Conservation (phyloP, 2,329 filamentous ascomycete species). For the Orbilia quercus region DNA sequence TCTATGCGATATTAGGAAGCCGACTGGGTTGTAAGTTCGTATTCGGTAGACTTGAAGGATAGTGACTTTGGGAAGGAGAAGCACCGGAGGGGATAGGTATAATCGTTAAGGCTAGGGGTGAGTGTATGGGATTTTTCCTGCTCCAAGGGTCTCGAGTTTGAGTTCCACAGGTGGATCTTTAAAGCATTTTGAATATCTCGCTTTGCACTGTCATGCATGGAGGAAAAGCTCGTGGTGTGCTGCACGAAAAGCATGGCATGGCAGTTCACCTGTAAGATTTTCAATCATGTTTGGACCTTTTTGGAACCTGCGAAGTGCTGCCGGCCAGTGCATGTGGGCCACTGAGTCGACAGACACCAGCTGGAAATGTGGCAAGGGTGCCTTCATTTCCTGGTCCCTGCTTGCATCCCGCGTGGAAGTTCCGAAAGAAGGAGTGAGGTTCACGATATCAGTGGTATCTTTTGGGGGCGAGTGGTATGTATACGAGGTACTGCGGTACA, state of each 20-base stretch:
- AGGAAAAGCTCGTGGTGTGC: conserved; percentile 8
- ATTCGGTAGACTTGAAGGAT: conserved; percentile 23
- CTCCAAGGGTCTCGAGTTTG: conserved; percentile 24
- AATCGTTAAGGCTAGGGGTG: no score
- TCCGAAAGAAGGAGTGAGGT: conserved; percentile 48
- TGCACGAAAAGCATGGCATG: conserved; percentile 15
- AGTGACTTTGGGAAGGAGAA: conserved; percentile 50
- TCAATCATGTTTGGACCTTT: conserved; percentile 9
- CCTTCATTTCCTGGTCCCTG: conserved; percentile 43
- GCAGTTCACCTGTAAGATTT: conserved; percentile 12
- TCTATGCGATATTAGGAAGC: conserved; percentile 54
- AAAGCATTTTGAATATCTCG: conserved; percentile 39
- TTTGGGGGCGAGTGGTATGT: conserved; percentile 15
- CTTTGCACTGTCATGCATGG: conserved; percentile 12
- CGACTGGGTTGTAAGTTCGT: conserved; percentile 34
- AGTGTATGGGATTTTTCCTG: not conserved
- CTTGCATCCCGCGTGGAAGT: conserved; percentile 48
- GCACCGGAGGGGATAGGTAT: not conserved
- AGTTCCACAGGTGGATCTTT: conserved; percentile 52
- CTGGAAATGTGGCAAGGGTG: conserved; percentile 41
- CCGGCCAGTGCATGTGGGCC: conserved; percentile 27
- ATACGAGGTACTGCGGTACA: conserved; percentile 14
- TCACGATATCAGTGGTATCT: conserved; percentile 20
- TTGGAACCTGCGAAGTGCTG: conserved; percentile 29
- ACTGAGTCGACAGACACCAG: conserved; percentile 3